These are phyloP conservation scores for Ligustrum vulgare DNA, from an alignment of 257 asterid species.

Conservation along the genomic window DNA sequence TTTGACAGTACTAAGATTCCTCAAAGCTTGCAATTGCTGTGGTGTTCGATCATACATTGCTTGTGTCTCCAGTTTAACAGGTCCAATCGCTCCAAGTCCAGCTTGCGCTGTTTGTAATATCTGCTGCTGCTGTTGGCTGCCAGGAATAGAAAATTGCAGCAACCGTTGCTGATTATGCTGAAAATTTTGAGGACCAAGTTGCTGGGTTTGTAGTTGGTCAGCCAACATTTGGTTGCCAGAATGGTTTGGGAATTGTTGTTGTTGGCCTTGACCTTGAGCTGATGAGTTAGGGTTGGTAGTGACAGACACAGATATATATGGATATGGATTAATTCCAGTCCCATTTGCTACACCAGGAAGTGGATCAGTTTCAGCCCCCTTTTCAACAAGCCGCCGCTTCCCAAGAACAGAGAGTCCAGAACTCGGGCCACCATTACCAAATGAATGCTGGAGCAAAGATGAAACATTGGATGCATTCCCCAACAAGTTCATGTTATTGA, in stretches of 20 bases:
- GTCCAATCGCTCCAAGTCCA: conserved; percentile 58
- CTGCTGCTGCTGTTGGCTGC: conserved; percentile 47
- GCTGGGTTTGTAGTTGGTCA: conserved; percentile 70
- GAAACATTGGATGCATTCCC: conserved; percentile 71
- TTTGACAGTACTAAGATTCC: conserved; percentile 61
- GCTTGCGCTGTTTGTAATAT: conserved; percentile 57
- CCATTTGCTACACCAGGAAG: conserved; percentile 60
- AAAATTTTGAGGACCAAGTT: conserved; percentile 50
- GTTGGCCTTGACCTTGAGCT: conserved; percentile 71
- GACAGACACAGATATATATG: conserved; percentile 50
- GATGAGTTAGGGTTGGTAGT: conserved; percentile 47
- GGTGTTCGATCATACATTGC: conserved; percentile 54
- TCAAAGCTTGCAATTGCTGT: conserved; percentile 63
- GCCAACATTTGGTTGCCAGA: conserved; percentile 56
- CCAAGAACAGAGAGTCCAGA: conserved; percentile 70
- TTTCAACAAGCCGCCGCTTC: conserved; percentile 53
- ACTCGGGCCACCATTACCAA: conserved; percentile 65
- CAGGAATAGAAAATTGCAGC: conserved; percentile 63
- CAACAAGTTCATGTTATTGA: conserved; percentile 60
- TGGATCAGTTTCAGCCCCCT: conserved; percentile 67
- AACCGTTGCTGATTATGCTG: conserved; percentile 66
- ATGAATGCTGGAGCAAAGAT: conserved; percentile 66
- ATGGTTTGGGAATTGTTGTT: conserved; percentile 54
- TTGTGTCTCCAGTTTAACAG: conserved; percentile 78
- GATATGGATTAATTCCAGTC: conserved; percentile 55